Percentiles rank a stretch among this genome's conserved stretches.
Conservation (phyloP, 345 rosid species). For the Linum tenue region DNA sequence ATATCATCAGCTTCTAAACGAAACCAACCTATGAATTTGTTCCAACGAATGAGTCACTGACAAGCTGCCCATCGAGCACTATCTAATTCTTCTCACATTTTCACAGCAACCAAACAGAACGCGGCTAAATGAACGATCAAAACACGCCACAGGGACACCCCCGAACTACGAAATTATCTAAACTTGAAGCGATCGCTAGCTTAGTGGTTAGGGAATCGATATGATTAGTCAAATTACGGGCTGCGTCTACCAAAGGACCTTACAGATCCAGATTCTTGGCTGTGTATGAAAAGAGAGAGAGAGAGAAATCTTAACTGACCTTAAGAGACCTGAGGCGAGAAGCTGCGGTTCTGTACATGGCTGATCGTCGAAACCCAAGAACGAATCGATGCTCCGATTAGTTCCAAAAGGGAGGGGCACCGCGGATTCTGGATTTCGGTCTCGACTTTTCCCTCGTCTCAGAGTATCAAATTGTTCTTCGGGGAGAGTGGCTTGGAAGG, state of each 20-base stretch:
- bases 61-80: neutral
- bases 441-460: neutral
- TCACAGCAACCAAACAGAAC: constrained; percentile 4
- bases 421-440: neutral
- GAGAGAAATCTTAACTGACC: constrained; percentile 23
- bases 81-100: neutral
- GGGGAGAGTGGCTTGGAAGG: neutral
- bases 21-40: neutral
- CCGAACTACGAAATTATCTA: too few species aligned
- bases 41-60: neutral
- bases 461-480: neutral
- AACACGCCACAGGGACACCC: neutral
- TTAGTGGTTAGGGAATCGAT: too few species aligned
- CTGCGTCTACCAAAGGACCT: neutral
- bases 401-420: neutral
- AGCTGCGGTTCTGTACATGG: constrained; percentile 48
- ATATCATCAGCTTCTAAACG: neutral
- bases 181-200: neutral
- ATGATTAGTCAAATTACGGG: too few species aligned
- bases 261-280: neutral
- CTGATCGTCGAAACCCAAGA: neutral
- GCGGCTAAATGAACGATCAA: neutral
- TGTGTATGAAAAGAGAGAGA: neutral
- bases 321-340: constrained; percentile 42
- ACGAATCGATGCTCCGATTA: neutral